These are phyloP conservation scores for Termitomyces sp. DNA, from an alignment of 768 basidiomycete genomes.

Conservation along the genomic window DNA sequence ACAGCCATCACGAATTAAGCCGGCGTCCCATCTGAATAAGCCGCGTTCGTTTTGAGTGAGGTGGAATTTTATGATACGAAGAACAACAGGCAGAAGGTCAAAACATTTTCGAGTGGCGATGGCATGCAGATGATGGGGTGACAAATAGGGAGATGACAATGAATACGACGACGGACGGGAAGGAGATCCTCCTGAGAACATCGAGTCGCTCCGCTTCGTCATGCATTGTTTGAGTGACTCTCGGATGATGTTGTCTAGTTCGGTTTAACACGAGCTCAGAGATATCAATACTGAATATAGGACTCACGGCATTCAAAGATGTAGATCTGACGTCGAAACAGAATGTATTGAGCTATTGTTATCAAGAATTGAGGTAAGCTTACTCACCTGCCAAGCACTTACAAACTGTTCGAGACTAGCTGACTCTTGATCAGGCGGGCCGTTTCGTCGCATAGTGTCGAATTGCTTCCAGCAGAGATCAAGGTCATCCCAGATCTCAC, in stretches of 20 bases:
- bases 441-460: conserved; percentile 47
- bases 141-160: conserved; percentile 38
- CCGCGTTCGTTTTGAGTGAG: conserved; percentile 28
- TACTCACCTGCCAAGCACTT: conserved; percentile 79
- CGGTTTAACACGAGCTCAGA: conserved; percentile 4
- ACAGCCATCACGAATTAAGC: conserved; percentile 82
- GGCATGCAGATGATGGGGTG: conserved; percentile 39
- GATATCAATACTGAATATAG: background rate
- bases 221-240: conserved; percentile 70
- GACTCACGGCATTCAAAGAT: conserved; percentile 84
- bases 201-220: conserved; percentile 12
- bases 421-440: conserved; percentile 25
- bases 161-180: conserved; percentile 41
- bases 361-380: conserved; percentile 2
- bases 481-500: conserved; percentile 80
- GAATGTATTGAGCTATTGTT: conserved; percentile 12
- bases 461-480: conserved; percentile 84
- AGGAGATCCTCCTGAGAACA: conserved; percentile 40
- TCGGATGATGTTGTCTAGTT: conserved; percentile 76
- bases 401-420: conserved; percentile 55
- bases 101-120: conserved; percentile 48
- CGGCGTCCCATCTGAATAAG: conserved; percentile 83
- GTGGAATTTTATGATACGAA: conserved; percentile 47
- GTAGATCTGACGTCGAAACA: conserved; percentile 51
- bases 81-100: conserved; percentile 41